Percentiles rank a stretch among this genome's conserved stretches.
Conservation (phyloP, 2,329 filamentous ascomycete species). For the Leptographium flavum region DNA sequence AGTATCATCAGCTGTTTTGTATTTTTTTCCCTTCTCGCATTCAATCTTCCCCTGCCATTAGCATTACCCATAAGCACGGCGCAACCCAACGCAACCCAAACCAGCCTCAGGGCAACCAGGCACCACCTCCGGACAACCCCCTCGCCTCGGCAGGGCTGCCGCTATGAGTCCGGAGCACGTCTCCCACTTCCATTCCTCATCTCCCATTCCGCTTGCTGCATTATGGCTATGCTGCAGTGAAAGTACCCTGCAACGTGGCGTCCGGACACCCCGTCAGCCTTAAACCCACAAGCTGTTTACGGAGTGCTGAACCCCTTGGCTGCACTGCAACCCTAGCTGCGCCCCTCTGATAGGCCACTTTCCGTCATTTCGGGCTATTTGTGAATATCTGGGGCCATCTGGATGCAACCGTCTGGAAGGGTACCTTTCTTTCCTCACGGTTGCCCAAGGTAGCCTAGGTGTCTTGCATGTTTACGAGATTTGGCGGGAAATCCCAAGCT, state of each 20-base stretch:
- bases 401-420: neutral
- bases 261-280: slow-evolving; percentile 2
- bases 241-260: neutral
- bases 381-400: neutral
- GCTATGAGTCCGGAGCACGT: too few species aligned
- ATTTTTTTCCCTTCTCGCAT: neutral
- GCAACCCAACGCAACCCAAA: neutral
- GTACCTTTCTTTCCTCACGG: neutral
- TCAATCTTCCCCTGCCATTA: neutral
- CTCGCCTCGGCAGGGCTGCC: neutral
- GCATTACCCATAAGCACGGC: too few species aligned
- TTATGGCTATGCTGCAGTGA: neutral
- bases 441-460: neutral
- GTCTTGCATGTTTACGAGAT: neutral
- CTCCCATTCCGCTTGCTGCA: too few species aligned
- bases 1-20: neutral
- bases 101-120: neutral
- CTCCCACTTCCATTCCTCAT: too few species aligned
- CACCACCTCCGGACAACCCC: too few species aligned
- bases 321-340: neutral
- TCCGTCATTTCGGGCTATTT: slow-evolving; percentile 1
- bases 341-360: neutral
- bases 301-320: neutral
- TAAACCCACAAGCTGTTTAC: neutral
- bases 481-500: neutral